Conservation (phyloP, 257 asterid genomes). For the Solanum ossicruentum region DNA sequence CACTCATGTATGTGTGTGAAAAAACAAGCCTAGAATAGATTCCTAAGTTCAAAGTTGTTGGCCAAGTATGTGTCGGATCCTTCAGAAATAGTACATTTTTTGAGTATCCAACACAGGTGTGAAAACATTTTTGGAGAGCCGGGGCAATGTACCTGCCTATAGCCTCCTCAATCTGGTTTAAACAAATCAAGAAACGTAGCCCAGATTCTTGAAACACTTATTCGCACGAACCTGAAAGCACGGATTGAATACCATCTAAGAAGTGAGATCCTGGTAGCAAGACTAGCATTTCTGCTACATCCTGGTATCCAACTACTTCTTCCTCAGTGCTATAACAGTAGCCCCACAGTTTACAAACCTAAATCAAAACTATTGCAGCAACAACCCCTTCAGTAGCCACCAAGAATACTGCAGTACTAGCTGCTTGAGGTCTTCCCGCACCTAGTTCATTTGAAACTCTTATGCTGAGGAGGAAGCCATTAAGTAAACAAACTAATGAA, state of each 20-base stretch:
- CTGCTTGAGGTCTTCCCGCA: conserved; percentile 1
- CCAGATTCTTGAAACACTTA: background rate
- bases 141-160: background rate
- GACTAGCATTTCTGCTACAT: conserved; percentile 4
- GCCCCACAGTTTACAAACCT: conserved; percentile 7
- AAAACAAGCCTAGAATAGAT: background rate
- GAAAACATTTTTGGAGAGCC: background rate
- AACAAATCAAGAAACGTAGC: background rate
- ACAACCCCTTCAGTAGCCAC: background rate
- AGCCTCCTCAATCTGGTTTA: background rate
- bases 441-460: no score
- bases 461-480: no score
- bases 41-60: background rate
- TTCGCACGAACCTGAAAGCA: conserved; percentile 6
- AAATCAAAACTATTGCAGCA: background rate
- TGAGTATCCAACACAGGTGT: background rate
- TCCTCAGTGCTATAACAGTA: conserved; percentile 6
- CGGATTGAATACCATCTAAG: conserved; percentile 9
- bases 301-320: conserved; percentile 3
- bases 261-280: conserved; percentile 5
- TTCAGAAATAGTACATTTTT: background rate
- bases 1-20: background rate
- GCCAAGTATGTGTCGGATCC: background rate
- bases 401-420: background rate
- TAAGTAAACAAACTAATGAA: no score